These are phyloP conservation scores for Lentinula lateritia DNA, from an alignment of 768 basidiomycete genomes.

Conservation along the genomic window DNA sequence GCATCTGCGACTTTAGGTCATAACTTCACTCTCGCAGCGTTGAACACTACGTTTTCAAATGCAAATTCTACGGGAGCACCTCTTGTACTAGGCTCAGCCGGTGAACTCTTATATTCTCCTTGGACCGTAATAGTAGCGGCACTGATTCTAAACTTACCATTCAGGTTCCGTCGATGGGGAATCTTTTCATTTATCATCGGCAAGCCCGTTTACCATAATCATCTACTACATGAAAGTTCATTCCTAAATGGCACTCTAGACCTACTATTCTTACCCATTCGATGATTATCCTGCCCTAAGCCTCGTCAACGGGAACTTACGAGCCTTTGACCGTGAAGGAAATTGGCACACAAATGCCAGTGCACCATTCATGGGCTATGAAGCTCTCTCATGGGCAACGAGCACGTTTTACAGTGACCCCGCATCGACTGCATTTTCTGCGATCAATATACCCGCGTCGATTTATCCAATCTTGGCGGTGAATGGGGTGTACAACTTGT, in stretches of 20 bases:
- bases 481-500: constrained; percentile 24
- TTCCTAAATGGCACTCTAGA: constrained; percentile 21
- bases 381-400: constrained; percentile 29
- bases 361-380: constrained; percentile 21
- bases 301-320: constrained; percentile 31
- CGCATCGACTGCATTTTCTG: constrained; percentile 31
- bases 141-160: neutral
- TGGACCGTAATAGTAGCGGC: neutral
- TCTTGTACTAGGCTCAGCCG: constrained; percentile 36
- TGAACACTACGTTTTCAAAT: constrained; percentile 34
- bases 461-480: constrained; percentile 25
- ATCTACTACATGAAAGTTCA: neutral
- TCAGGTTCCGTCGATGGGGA: constrained; percentile 31
- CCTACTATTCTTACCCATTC: constrained; percentile 44
- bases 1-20: neutral
- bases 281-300: constrained; percentile 39
- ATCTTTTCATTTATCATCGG: constrained; percentile 38
- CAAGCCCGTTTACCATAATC: constrained; percentile 16
- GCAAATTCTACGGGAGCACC: constrained; percentile 40
- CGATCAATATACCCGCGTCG: constrained; percentile 14
- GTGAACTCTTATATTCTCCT: constrained; percentile 14
- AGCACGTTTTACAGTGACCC: constrained; percentile 22
- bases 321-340: constrained; percentile 27
- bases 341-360: constrained; percentile 36
- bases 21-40: constrained; percentile 43